Percentiles rank a stretch among this genome's conserved stretches.
Conservation (phyloP, 179 eudicot species). For the Camellia oleifera region DNA sequence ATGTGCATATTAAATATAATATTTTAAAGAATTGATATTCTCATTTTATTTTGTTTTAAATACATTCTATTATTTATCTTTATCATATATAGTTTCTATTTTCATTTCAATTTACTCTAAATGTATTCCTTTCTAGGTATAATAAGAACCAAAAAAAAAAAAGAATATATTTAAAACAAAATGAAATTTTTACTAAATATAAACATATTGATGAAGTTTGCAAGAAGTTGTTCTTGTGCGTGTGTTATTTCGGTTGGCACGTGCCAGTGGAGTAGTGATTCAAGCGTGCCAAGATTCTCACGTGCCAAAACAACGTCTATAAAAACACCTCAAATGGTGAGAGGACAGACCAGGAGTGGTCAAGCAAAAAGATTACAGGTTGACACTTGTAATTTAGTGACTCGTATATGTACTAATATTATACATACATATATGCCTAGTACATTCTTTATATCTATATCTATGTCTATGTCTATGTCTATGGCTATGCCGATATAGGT, state of each 20-base stretch:
- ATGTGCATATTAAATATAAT: no score
- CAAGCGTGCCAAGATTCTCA: constrained; percentile 14
- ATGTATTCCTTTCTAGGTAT: no score
- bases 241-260: not conserved
- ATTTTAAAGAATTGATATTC: no score
- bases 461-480: not conserved
- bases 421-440: not conserved
- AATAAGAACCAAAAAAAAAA: no score
- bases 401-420: not conserved
- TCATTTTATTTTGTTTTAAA: no score
- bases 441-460: not conserved
- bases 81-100: no score
- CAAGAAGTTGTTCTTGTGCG: not conserved
- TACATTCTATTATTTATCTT: no score
- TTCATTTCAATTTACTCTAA: no score
- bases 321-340: constrained; percentile 1
- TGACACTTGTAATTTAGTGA: not conserved
- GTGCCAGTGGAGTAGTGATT: constrained; percentile 9
- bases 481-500: not conserved
- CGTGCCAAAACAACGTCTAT: constrained; percentile 25
- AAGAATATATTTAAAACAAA: no score
- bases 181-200: no score
- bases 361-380: constrained; percentile 3
- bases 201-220: not conserved
- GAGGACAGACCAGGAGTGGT: constrained; percentile 12